Evolutionary conservation across 495 filamentous ascomycete species (phyloP).

Genomic region (Beverwykella pulmonaria): DNA sequence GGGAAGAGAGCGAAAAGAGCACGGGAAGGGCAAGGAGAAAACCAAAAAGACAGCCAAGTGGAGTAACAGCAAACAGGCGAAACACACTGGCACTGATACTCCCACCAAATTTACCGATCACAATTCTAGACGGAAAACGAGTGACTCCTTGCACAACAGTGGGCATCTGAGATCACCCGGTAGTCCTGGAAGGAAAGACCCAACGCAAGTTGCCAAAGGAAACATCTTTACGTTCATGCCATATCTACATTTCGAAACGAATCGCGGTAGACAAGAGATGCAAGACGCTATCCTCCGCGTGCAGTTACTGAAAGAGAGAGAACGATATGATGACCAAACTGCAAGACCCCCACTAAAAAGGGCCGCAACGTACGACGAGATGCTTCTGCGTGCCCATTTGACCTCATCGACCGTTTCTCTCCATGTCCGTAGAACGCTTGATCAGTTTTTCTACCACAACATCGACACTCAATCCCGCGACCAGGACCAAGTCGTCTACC

Average conservation of each 20-base stretch:
- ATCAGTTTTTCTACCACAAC: constrained; percentile 73
- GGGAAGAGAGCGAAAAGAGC: constrained; percentile 17
- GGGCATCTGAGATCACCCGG: constrained; percentile 32
- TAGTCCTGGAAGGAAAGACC: constrained; percentile 36
- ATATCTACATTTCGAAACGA: constrained; percentile 69
- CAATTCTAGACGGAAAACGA: constrained; percentile 8
- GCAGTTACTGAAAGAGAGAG: constrained; percentile 35
- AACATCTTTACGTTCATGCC: constrained; percentile 70
- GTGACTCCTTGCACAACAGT: constrained; percentile 4
- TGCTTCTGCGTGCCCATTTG: constrained; percentile 67
- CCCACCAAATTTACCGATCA: constrained; percentile 21
- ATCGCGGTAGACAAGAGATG: constrained; percentile 60
- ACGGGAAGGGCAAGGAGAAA: constrained; percentile 31
- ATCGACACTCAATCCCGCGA: constrained; percentile 69
- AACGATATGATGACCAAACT: background rate
- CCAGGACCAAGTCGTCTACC: constrained; percentile 70
- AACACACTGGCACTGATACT: constrained; percentile 25
- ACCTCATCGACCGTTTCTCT: constrained; percentile 57
- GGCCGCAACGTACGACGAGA: constrained; percentile 57
- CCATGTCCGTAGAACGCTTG: constrained; percentile 68
- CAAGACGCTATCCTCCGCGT: constrained; percentile 60
- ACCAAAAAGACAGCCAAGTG: constrained; percentile 27
- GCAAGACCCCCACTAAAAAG: constrained; percentile 35
- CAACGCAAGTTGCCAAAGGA: constrained; percentile 38
- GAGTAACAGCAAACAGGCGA: constrained; percentile 11